Conservation (phyloP, 306 rosid genomes). For the Rubus parviflorus region DNA sequence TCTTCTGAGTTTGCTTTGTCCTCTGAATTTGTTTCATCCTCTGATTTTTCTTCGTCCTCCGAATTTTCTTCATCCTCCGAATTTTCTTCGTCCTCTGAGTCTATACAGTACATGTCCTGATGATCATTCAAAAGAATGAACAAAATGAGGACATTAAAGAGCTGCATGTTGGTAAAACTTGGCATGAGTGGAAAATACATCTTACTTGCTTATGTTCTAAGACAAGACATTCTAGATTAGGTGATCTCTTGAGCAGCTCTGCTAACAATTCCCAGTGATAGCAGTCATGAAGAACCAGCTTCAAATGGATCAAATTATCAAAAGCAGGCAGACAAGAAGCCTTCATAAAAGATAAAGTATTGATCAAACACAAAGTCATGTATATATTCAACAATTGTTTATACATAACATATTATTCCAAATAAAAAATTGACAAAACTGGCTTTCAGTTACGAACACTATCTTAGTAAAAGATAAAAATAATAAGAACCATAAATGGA, state of each 20-base stretch:
- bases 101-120: neutral
- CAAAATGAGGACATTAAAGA: neutral
- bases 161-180: neutral
- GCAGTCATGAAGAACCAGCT: constrained; percentile 7
- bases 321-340: neutral
- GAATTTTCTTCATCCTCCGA: neutral
- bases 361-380: neutral
- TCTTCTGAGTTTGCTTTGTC: neutral
- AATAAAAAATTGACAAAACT: no score
- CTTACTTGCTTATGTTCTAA: neutral
- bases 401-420: no score
- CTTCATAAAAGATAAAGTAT: neutral
- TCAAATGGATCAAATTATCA: neutral
- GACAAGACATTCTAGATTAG: neutral
- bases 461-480: no score
- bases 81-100: neutral
- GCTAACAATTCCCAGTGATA: neutral
- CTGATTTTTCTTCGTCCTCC: neutral
- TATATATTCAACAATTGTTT: no score
- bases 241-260: constrained; percentile 6
- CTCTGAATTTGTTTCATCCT: neutral
- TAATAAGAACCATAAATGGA: no score
- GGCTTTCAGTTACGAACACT: no score
- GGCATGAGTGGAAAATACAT: neutral
- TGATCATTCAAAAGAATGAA: neutral